These are phyloP conservation scores for Aspergillus eucalypticola DNA, from an alignment of 2,329 filamentous ascomycete species.

Conservation along the genomic window DNA sequence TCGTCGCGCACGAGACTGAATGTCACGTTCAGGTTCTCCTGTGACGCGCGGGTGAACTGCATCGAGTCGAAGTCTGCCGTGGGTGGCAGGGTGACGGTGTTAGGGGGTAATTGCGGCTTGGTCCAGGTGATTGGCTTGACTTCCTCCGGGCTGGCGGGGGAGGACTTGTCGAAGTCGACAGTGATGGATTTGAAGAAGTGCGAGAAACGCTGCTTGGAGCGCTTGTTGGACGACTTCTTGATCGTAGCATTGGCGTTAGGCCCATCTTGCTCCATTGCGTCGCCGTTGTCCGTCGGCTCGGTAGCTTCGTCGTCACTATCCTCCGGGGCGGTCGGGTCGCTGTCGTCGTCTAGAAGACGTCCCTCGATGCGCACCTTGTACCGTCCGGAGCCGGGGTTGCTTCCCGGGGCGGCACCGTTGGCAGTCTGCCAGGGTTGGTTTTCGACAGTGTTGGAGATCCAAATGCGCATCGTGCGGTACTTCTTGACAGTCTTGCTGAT, in stretches of 20 bases:
- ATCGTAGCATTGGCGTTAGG: conserved; percentile 37
- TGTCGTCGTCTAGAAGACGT: conserved; percentile 71
- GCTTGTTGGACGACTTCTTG: conserved; percentile 30
- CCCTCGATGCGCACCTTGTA: conserved; percentile 94
- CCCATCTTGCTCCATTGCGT: conserved; percentile 64
- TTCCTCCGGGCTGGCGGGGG: conserved; percentile 44
- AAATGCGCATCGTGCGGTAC: conserved; percentile 83
- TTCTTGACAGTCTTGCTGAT: conserved; percentile 74
- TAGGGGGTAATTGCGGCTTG: conserved; percentile 64
- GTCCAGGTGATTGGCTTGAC: conserved; percentile 73
- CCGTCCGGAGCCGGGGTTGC: conserved; percentile 40
- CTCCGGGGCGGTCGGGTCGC: conserved; percentile 54
- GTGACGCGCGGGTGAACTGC: conserved; percentile 85
- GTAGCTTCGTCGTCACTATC: conserved; percentile 49
- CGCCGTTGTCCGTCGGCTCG: conserved; percentile 39
- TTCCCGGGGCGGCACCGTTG: conserved; percentile 64
- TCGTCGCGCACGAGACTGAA: conserved; percentile 86
- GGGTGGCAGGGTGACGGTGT: conserved; percentile 56
- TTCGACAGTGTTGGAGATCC: conserved; percentile 92
- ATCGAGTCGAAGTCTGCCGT: conserved; percentile 84
- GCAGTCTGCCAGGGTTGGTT: conserved; percentile 93
- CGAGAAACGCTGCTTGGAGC: conserved; percentile 45
- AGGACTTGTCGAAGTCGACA: conserved; percentile 52
- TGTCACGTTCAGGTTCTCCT: conserved; percentile 88
- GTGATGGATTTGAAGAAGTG: conserved; percentile 56